Evolutionary conservation across 1,284 basidiomycete genomes (phyloP).

Genomic region (Pyrrhoderma lamaoense): DNA sequence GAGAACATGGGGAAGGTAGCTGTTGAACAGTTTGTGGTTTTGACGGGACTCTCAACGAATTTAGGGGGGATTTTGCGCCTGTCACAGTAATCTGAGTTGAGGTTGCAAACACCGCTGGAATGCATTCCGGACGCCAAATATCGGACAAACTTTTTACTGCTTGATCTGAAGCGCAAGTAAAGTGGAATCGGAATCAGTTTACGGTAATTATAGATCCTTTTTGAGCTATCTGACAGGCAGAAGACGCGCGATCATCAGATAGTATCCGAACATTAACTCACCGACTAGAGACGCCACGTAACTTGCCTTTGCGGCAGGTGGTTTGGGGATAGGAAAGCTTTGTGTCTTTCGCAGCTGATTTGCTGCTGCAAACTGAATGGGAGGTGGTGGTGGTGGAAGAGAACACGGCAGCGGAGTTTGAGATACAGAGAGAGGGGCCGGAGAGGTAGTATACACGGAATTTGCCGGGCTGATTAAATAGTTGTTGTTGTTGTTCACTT

Average conservation of each 20-base stretch:
- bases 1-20: constrained; percentile 37
- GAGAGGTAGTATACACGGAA: constrained; percentile 41
- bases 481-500: constrained; percentile 31
- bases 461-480: constrained; percentile 57
- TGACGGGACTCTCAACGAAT: constrained; percentile 10
- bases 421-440: constrained; percentile 23
- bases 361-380: constrained; percentile 31
- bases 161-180: constrained; percentile 46
- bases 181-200: constrained; percentile 10
- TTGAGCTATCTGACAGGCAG: background rate
- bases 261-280: constrained; percentile 32
- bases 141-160: constrained; percentile 65
- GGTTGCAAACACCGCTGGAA: constrained; percentile 52
- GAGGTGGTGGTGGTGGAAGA: constrained; percentile 28
- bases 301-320: constrained; percentile 45
- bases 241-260: background rate
- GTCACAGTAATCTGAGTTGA: constrained; percentile 30
- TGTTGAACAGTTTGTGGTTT: constrained; percentile 24
- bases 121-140: constrained; percentile 67
- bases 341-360: constrained; percentile 25
- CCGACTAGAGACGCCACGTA: constrained; percentile 60
- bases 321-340: constrained; percentile 30
- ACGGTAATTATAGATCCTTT: background rate
- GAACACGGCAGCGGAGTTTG: too few relatives aligned
- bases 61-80: constrained; percentile 19